Evolutionary conservation across 352 stramenopile genomes (phyloP), one percentile per base, ranked within the genome.

Genomic region (Globisporangium takayamanum): DNA sequence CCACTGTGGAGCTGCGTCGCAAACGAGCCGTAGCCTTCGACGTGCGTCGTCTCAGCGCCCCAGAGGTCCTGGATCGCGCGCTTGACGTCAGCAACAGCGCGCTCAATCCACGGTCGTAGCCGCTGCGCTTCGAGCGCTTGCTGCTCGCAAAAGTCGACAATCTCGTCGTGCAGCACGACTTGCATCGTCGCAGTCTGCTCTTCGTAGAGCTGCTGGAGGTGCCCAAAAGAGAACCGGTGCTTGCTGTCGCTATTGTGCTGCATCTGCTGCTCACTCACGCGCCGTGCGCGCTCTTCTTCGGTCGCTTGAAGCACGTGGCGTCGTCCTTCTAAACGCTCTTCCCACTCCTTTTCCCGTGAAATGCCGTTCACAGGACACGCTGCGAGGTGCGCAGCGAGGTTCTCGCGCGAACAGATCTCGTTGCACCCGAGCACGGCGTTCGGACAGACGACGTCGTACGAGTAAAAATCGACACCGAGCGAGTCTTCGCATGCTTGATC

Each of bases 381-480:
- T 0, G 69, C 67, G 3, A 94, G 62, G 60, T 94, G 84, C 25
- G 72, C 69, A 0, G 80, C 84, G 16, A 94, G 53, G 33, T 84
- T 78, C 46, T 91, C 81, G 12, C 84, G 69, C 6, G 80, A 76
- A 47, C 84, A 94, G 57, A 94, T 89, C 48, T 81, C 80, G 26
- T 78, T 89, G 58, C 84, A 94, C 0, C 84, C 84, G 10, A 94
- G 68, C 47, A 94, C 72, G 0, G 84, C 84, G 51, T 94, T 92
- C 10, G 84, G 84, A 64, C 84, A 94, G 18, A 94, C 84, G 3
- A 94, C 74, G 50, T 94, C 81, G 63, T 94, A 94, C 46, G 80
- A 87, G 41, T 89, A 76, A 46, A 94, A 75, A 58, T 94, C 81
- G 47, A 85, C 76, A 3, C 55, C 67, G 1, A 71, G 50, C 5